Percentiles rank a stretch among this genome's conserved stretches.
Conservation (phyloP, 257 asterid genomes). For the Nicotiana benthamiana region DNA sequence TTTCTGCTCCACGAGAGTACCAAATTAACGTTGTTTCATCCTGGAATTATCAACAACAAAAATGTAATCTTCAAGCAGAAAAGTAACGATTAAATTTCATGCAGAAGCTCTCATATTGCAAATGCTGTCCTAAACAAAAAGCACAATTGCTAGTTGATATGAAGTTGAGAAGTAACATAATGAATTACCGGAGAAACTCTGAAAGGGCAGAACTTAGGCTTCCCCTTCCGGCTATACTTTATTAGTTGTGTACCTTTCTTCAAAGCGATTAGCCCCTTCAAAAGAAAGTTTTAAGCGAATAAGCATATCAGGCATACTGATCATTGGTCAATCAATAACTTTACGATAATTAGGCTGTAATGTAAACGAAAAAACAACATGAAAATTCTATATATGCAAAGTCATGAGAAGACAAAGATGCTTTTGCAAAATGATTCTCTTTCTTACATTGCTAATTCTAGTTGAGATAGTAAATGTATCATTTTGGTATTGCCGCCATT, state of each 20-base stretch:
- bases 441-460: neutral
- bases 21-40: constrained; percentile 83
- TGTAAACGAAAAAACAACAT: neutral
- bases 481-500: neutral
- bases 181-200: constrained; percentile 82
- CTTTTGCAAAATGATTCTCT: neutral
- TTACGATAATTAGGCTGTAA: neutral
- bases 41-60: constrained; percentile 35
- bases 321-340: neutral
- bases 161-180: neutral
- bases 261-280: constrained; percentile 77
- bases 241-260: constrained; percentile 90
- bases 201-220: constrained; percentile 87
- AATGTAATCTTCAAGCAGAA: neutral
- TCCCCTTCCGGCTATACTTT: constrained; percentile 96
- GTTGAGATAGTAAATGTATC: neutral
- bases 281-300: neutral
- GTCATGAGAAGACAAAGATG: neutral
- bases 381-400: neutral
- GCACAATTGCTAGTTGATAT: neutral
- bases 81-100: neutral
- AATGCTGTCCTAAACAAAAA: neutral
- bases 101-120: neutral
- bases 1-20: constrained; percentile 84
- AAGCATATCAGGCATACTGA: neutral